Evolutionary conservation across 2,329 filamentous ascomycete genomes (phyloP).

Genomic region (Penicillium italicum): DNA sequence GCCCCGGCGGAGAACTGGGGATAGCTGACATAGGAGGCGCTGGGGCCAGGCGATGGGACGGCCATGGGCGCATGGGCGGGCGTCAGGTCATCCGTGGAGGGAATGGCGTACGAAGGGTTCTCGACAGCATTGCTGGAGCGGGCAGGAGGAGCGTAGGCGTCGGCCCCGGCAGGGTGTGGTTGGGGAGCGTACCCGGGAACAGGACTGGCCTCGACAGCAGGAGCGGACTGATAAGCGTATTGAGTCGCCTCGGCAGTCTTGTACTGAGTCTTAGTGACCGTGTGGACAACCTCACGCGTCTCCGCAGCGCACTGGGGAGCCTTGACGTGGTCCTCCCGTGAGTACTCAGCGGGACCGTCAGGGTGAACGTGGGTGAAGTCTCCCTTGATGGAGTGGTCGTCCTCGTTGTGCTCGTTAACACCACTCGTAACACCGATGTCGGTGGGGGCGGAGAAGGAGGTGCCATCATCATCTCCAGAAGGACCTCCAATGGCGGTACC

Average conservation of each 20-base stretch:
- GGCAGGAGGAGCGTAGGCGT: not conserved
- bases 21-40: not conserved
- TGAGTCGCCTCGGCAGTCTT: conserved; percentile 11
- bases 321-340: not conserved
- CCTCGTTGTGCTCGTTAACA: conserved; percentile 19
- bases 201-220: not conserved
- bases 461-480: conserved; percentile 18
- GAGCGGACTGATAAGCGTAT: not conserved
- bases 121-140: not conserved
- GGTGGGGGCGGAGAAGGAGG: conserved; percentile 8
- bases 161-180: not conserved
- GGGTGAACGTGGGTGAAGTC: conserved; percentile 16
- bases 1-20: too few relatives aligned
- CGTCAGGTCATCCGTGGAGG: not conserved
- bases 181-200: not conserved
- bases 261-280: conserved; percentile 28
- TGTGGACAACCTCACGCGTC: conserved; percentile 26
- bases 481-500: conserved; percentile 16
- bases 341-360: conserved; percentile 2
- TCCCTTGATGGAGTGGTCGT: conserved; percentile 24
- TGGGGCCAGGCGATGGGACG: not conserved
- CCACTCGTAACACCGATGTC: conserved; percentile 8
- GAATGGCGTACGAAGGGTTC: not conserved
- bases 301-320: conserved; percentile 17
- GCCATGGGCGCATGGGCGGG: not conserved